These are phyloP conservation scores for Rhododendron ferrugineum DNA, from an alignment of 148 eudicot species.

Conservation along the genomic window DNA sequence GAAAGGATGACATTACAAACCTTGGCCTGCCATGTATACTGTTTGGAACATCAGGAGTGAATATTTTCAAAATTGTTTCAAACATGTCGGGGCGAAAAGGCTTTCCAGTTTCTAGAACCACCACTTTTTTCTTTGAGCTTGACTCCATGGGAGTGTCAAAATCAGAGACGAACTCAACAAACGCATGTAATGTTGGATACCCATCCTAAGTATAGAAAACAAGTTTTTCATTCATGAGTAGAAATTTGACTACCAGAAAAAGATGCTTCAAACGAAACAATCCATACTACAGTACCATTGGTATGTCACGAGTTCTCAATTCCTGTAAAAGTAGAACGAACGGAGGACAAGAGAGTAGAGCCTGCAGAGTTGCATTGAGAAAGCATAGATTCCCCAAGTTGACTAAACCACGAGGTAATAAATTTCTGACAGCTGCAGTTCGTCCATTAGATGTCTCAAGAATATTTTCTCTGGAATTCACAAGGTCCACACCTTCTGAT, in stretches of 20 bases:
- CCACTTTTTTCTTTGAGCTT: constrained; percentile 42
- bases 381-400: constrained; percentile 84
- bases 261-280: neutral
- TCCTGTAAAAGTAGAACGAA: constrained; percentile 66
- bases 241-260: neutral
- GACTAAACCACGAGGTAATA: constrained; percentile 76
- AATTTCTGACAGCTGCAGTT: constrained; percentile 22
- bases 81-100: constrained; percentile 82
- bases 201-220: constrained; percentile 34
- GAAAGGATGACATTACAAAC: constrained; percentile 23
- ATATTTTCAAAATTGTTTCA: constrained; percentile 57
- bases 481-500: neutral
- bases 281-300: constrained; percentile 47
- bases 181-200: constrained; percentile 65
- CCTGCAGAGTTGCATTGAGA: constrained; percentile 78
- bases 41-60: constrained; percentile 73
- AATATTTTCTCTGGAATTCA: neutral
- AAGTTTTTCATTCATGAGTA: neutral
- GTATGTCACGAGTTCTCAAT: constrained; percentile 46
- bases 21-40: constrained; percentile 73
- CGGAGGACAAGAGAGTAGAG: constrained; percentile 76
- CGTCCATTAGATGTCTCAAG: neutral
- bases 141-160: constrained; percentile 47
- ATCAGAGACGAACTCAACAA: constrained; percentile 61
- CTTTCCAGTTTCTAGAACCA: constrained; percentile 53